Conservation (phyloP, 495 filamentous ascomycete species). For the Neurospora cerealis region DNA sequence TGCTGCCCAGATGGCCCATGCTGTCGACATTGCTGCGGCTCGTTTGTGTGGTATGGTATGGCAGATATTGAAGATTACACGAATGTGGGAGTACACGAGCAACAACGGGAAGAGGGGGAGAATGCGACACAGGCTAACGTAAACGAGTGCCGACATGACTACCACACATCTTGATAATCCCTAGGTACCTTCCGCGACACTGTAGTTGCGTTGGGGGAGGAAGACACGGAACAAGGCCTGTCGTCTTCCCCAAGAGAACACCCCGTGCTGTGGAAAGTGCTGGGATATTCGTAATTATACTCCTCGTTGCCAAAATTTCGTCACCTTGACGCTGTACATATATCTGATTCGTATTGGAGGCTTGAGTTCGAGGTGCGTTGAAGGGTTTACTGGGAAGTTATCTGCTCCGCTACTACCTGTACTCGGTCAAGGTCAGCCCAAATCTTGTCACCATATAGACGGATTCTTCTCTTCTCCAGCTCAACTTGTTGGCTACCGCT, state of each 20-base stretch:
- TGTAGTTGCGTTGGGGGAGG: background rate
- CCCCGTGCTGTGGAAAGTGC: background rate
- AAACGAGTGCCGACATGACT: background rate
- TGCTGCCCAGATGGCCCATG: background rate
- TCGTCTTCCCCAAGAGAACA: background rate
- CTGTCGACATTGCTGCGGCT: background rate
- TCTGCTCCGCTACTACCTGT: background rate
- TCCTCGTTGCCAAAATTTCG: background rate
- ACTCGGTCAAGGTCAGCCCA: background rate
- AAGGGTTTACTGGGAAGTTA: background rate
- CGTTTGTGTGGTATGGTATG: background rate
- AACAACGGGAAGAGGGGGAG: background rate
- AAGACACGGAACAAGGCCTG: background rate
- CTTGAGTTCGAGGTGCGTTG: background rate
- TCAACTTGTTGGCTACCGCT: background rate
- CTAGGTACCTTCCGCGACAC: background rate
- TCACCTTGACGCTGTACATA: background rate
- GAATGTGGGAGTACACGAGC: background rate
- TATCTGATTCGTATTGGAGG: background rate
- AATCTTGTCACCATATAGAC: background rate
- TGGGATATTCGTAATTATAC: background rate
- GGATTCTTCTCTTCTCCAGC: background rate
- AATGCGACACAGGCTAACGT: background rate
- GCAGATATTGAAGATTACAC: background rate
- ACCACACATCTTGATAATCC: background rate